Conservation (phyloP, 1,139 yeast species). For the Suhomyces yuchorum region DNA sequence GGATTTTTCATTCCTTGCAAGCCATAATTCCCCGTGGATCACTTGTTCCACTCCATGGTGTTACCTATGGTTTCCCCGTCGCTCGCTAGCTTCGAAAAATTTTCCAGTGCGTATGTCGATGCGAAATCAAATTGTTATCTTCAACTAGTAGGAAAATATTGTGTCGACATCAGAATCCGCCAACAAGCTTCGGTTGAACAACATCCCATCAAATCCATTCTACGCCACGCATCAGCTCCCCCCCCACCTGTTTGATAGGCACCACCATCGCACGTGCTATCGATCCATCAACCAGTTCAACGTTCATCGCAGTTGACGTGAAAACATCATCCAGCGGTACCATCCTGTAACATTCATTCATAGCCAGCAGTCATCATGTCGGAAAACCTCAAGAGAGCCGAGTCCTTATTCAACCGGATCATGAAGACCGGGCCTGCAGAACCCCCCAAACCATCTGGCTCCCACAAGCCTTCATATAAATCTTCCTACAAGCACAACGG, state of each 20-base stretch:
- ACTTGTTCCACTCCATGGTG: too few relatives aligned
- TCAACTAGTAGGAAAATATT: neutral
- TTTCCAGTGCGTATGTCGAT: slow-evolving; percentile 11
- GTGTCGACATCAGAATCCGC: neutral
- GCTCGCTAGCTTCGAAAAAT: slow-evolving; percentile 6
- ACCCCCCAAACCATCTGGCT: slow-evolving; percentile 1
- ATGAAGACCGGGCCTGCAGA: slow-evolving; percentile 36
- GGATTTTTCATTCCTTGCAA: too few relatives aligned
- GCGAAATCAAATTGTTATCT: slow-evolving; percentile 3
- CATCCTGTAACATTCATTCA: neutral
- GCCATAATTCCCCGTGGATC: too few relatives aligned
- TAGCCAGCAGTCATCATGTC: slow-evolving; percentile 33
- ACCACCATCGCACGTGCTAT: neutral
- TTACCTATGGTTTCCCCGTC: neutral
- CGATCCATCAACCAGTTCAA: neutral
- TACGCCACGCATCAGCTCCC: neutral
- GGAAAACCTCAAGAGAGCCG: slow-evolving; percentile 53
- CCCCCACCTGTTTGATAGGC: neutral
- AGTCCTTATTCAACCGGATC: slow-evolving; percentile 50
- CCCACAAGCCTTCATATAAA: slow-evolving; percentile 5
- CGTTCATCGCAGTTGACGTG: neutral
- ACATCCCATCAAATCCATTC: neutral
- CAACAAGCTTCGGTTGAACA: neutral
- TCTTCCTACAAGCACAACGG: slow-evolving; percentile 8
- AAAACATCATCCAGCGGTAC: neutral